Conservation (phyloP, 352 stramenopile species). For the Saprolegnia diclina region DNA sequence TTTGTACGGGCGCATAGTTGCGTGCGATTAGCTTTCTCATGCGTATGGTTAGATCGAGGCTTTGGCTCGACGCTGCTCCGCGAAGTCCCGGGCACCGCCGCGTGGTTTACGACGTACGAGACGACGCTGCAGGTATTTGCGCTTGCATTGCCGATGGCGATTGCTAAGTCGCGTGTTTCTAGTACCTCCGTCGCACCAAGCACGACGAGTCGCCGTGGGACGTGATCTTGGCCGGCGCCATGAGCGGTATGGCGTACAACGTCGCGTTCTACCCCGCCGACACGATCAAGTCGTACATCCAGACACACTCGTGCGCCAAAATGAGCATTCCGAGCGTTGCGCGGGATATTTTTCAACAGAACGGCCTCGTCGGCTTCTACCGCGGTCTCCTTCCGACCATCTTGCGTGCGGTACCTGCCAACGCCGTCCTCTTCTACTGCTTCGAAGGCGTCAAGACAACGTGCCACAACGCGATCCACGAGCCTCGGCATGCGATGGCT, state of each 20-base stretch:
- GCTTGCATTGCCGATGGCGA: conserved; percentile 19
- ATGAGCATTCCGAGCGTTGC: conserved; percentile 29
- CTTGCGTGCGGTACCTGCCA: conserved; percentile 34
- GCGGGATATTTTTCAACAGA: conserved; percentile 33
- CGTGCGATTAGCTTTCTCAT: not conserved
- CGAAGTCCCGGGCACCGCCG: conserved; percentile 42
- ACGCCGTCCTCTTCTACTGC: conserved; percentile 40
- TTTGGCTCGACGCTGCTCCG: conserved; percentile 34
- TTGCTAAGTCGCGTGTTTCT: not conserved
- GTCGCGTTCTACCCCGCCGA: conserved; percentile 47
- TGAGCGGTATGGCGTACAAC: conserved; percentile 42
- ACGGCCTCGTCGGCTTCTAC: conserved; percentile 40
- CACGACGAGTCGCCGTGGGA: conserved; percentile 36
- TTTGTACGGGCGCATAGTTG: conserved; percentile 24
- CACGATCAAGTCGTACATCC: conserved; percentile 40
- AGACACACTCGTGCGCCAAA: conserved; percentile 34
- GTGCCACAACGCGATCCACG: conserved; percentile 4
- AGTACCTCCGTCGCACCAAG: conserved; percentile 25
- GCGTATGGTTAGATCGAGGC: conserved; percentile 33
- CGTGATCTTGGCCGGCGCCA: conserved; percentile 33
- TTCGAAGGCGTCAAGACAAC: conserved; percentile 10
- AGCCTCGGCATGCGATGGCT: not conserved
- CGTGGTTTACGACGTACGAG: conserved; percentile 44
- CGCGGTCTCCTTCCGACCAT: conserved; percentile 39
- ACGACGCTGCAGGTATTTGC: conserved; percentile 34